Conservation (phyloP, 2,329 filamentous ascomycete species). For the Tolypocladium amazonense region DNA sequence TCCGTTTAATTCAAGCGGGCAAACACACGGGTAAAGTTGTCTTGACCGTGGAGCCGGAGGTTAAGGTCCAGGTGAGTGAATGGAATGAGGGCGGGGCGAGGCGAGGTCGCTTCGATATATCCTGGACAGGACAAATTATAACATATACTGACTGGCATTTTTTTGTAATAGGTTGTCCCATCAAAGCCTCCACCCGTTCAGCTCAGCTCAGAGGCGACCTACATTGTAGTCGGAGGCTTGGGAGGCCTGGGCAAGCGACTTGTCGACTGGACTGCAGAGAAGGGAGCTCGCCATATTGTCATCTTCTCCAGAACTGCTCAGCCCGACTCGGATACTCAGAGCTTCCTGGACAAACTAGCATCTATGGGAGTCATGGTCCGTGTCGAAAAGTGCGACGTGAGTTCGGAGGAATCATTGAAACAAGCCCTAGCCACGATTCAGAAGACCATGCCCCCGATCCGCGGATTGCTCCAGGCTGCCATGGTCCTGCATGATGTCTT, state of each 20-base stretch:
- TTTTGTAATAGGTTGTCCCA: slow-evolving; percentile 3
- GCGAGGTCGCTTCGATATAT: neutral
- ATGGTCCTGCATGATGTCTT: slow-evolving; percentile 25
- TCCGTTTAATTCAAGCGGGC: slow-evolving; percentile 27
- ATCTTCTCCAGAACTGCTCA: slow-evolving; percentile 9
- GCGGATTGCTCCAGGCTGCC: slow-evolving; percentile 28
- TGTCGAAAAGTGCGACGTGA: neutral
- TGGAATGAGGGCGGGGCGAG: neutral
- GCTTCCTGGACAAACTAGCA: neutral
- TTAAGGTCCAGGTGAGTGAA: slow-evolving; percentile 7
- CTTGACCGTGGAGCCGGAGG: slow-evolving; percentile 11
- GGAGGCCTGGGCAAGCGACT: slow-evolving; percentile 15
- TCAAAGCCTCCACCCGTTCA: slow-evolving; percentile 1
- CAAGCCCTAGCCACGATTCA: neutral
- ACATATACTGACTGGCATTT: neutral
- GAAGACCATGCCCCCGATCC: slow-evolving; percentile 13
- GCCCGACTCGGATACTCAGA: neutral
- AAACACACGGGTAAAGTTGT: slow-evolving; percentile 31
- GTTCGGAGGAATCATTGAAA: slow-evolving; percentile 3
- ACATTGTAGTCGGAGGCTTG: slow-evolving; percentile 19
- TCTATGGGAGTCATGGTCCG: neutral
- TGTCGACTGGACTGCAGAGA: slow-evolving; percentile 7
- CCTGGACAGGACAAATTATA: neutral
- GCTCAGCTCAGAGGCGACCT: slow-evolving; percentile 11
- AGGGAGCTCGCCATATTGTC: slow-evolving; percentile 16